These are phyloP conservation scores for Annulohypoxylon truncatum DNA, from an alignment of 2,329 filamentous ascomycete genomes.

Conservation along the genomic window DNA sequence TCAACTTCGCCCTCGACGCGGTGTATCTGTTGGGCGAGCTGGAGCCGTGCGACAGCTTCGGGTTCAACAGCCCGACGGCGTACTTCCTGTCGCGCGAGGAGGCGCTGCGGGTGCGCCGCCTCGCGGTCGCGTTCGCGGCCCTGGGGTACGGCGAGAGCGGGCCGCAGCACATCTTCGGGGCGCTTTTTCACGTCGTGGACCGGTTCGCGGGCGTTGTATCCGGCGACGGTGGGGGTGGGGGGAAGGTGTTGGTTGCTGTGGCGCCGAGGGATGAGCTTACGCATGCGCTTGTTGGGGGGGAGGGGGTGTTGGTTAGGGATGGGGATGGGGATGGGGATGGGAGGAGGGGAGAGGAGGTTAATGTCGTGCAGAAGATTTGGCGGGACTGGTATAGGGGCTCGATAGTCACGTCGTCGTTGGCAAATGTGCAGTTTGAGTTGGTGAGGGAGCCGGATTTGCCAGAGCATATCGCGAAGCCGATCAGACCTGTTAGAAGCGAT, in stretches of 20 bases:
- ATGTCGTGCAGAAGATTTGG: constrained; percentile 62
- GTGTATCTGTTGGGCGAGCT: constrained; percentile 61
- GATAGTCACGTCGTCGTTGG: constrained; percentile 55
- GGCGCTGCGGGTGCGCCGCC: constrained; percentile 56
- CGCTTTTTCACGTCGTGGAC: constrained; percentile 62
- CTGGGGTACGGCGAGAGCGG: constrained; percentile 57
- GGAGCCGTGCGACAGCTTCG: constrained; percentile 59
- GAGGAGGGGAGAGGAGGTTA: constrained; percentile 42
- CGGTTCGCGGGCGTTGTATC: constrained; percentile 52
- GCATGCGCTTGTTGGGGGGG: constrained; percentile 46
- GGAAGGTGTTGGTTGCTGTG: constrained; percentile 56
- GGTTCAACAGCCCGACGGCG: constrained; percentile 61
- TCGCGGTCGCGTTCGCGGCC: constrained; percentile 59
- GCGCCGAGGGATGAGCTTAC: constrained; percentile 53
- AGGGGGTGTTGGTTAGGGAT: constrained; percentile 38
- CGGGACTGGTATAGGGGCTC: constrained; percentile 58
- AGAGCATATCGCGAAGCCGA: constrained; percentile 44
- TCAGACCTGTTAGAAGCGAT: not conserved
- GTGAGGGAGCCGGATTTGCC: constrained; percentile 58
- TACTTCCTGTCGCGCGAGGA: constrained; percentile 60
- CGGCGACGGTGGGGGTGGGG: no score
- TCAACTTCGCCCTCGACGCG: constrained; percentile 61
- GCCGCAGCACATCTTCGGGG: constrained; percentile 59
- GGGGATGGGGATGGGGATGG: not conserved
- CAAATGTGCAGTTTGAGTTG: constrained; percentile 58